These are phyloP conservation scores for Steccherinum ochraceum DNA, from an alignment of 768 basidiomycete species.

Conservation along the genomic window DNA sequence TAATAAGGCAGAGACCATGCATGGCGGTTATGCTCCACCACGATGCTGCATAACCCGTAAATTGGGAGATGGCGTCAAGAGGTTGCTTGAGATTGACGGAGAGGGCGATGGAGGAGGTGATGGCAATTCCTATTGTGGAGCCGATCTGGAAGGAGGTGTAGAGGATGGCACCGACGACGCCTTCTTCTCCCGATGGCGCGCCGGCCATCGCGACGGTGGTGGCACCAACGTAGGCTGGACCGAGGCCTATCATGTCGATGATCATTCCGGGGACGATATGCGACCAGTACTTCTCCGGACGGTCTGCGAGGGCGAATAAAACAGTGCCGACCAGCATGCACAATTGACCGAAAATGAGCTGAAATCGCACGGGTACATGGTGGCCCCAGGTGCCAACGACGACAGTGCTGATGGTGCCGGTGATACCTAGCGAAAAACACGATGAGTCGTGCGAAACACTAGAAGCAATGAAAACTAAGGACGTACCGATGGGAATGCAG, in stretches of 20 bases:
- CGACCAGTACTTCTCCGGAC: not conserved
- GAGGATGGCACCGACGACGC: not conserved
- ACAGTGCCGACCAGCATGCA: not conserved
- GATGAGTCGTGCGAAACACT: not conserved
- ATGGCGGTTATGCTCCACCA: slow-evolving; percentile 4
- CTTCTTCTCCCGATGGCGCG: not conserved
- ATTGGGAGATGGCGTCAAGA: not conserved
- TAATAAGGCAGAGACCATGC: slow-evolving; percentile 1
- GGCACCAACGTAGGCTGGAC: not conserved
- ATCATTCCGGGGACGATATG: not conserved
- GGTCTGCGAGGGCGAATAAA: not conserved
- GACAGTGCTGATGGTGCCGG: not conserved
- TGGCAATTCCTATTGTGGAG: not conserved
- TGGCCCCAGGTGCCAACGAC: not conserved
- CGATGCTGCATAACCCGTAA: not conserved
- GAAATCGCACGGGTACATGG: not conserved
- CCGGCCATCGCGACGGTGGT: not conserved
- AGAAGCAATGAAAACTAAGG: not conserved
- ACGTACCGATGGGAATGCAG: not conserved
- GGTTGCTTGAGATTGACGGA: slow-evolving; percentile 15
- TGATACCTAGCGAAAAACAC: not conserved
- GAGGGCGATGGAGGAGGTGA: slow-evolving; percentile 12
- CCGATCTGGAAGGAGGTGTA: not conserved
- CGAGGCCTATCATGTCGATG: not conserved
- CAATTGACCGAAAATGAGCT: not conserved